Percentiles rank a stretch among this genome's conserved stretches.
Evolutionary conservation across 345 rosid genomes (phyloP).

Genomic region (Dipteronia dyeriana): DNA sequence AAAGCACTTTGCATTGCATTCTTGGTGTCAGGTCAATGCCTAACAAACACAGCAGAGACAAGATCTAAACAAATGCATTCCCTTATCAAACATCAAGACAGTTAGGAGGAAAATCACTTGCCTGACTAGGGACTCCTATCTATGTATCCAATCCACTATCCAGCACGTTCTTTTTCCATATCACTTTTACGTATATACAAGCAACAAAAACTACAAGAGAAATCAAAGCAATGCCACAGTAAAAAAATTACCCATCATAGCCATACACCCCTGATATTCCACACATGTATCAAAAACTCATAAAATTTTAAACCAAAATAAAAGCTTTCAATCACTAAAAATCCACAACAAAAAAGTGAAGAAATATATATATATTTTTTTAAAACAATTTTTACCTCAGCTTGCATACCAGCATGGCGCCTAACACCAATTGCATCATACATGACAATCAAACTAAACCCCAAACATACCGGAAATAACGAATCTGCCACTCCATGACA

Average conservation of each 20-base stretch:
- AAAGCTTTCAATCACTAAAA: too few relatives aligned
- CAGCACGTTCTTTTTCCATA: neutral
- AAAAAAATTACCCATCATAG: neutral
- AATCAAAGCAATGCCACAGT: slow-evolving; percentile 6
- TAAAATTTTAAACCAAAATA: neutral
- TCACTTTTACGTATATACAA: neutral
- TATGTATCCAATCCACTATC: neutral
- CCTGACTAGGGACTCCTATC: neutral
- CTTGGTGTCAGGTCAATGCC: neutral
- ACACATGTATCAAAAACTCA: neutral
- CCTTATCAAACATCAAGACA: neutral
- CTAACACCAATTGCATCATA: slow-evolving; percentile 94
- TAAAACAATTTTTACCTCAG: slow-evolving; percentile 84
- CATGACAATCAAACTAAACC: slow-evolving; percentile 93
- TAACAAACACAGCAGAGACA: neutral
- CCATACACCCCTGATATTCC: neutral
- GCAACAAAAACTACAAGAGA: neutral
- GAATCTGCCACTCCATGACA: slow-evolving; percentile 91
- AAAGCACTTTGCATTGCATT: neutral
- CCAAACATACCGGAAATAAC: slow-evolving; percentile 88
- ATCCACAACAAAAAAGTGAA: too few relatives aligned
- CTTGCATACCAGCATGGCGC: slow-evolving; percentile 99
- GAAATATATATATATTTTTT: too few relatives aligned
- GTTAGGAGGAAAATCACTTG: neutral
- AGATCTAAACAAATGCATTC: neutral